Evolutionary conservation across 371 early-diverging fungal genomes (phyloP), one percentile per base, ranked within the genome.

Genomic region (Rhizomucor miehei): DNA sequence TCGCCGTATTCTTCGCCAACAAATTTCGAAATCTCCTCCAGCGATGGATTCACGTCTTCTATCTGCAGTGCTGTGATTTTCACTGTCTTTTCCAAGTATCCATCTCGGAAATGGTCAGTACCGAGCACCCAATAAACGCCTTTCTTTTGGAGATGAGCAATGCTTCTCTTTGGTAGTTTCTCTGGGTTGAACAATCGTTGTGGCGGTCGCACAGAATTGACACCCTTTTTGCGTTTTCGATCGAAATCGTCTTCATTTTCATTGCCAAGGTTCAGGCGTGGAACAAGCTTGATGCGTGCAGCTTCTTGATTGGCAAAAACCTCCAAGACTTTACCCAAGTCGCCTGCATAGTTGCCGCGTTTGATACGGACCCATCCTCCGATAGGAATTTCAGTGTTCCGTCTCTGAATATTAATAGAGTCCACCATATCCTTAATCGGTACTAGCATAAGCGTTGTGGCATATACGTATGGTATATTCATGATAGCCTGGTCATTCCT

Each of bases 371-470:
- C 96, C 95, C 97, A 99, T 10, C 88, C 80, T 29, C 91, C 91
- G 14, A 84, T 74, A 37, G 89, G 87, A 44, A 94, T 71, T 8
- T 89, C 86, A 0, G 73, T 62, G 43, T 83, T 85, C 51, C 86
- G 85, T 48, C 79, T 74, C 67, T 86, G 81, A 57, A 94, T 85
- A 48, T 84, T 81, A 57, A 99, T 82, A 13, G 91, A 93, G 52
- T 95, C 94, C 5, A 92, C 86, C 99, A 99, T 99, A 60, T 99
- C 98, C 43, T 89, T 84, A 51, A 95, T 84, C 5, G 97, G 98
- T 21, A 99, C 97, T 36, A 98, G 84, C 52, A 86, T 86, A 38
- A 96, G 61, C 23, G 85, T 85, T 41, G 81, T 79, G 38, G 77
- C 72, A 62, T 87, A 92, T 23, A 96, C 82, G 54, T 89, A 85